Conservation (phyloP, 1,284 basidiomycete genomes). For the Cutaneotrichosporon sp. region DNA sequence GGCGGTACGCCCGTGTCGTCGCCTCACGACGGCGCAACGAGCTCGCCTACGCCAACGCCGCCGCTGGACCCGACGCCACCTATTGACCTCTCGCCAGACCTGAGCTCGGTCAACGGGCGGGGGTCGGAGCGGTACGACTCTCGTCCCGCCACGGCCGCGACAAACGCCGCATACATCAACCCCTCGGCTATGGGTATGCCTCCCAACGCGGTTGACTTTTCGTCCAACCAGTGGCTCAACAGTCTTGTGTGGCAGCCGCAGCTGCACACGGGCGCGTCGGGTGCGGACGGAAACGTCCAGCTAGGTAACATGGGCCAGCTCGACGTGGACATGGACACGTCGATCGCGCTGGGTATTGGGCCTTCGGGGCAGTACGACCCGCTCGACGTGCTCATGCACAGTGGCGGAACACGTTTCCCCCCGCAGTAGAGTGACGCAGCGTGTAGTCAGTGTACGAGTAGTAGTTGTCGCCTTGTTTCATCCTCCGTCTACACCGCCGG, state of each 20-base stretch:
- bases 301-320: not conserved
- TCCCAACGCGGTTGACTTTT: not conserved
- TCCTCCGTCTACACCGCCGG: too few species aligned
- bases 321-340: conserved; percentile 2
- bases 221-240: not conserved
- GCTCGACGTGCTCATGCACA: not conserved
- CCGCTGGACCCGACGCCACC: not conserved
- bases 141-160: not conserved
- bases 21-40: not conserved
- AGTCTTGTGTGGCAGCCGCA: conserved; percentile 4
- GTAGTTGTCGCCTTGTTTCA: too few species aligned
- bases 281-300: not conserved
- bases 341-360: conserved; percentile 1
- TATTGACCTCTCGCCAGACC: not conserved
- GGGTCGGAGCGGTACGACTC: not conserved
- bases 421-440: too few species aligned
- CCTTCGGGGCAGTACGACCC: not conserved
- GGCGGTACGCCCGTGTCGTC: not conserved
- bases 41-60: too few species aligned
- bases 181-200: not conserved
- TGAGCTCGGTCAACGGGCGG: not conserved
- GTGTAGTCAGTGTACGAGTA: too few species aligned
- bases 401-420: not conserved
- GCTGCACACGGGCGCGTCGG: not conserved
- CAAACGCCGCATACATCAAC: not conserved